These are phyloP conservation scores for Schoenoplectus triqueter DNA, from an alignment of 202 grass and related monocot species.

Conservation along the genomic window DNA sequence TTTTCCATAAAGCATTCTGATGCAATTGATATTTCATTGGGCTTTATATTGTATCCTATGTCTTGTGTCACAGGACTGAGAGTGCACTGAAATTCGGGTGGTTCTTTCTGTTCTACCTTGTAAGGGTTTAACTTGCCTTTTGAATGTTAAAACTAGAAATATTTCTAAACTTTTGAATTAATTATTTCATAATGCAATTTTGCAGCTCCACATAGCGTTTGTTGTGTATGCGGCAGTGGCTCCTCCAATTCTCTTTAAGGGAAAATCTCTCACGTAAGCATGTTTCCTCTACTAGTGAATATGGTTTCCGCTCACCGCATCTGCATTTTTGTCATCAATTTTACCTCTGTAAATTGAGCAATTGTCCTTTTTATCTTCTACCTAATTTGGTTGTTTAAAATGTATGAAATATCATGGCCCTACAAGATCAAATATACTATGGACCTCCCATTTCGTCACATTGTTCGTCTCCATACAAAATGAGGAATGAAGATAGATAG, in stretches of 20 bases:
- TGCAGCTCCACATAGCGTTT: conserved; percentile 92
- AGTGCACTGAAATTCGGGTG: conserved; percentile 90
- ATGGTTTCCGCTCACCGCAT: background rate
- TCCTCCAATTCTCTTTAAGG: conserved; percentile 92
- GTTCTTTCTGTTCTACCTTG: conserved; percentile 96
- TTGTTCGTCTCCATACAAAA: background rate
- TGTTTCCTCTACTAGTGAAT: conserved; percentile 18
- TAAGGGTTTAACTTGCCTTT: conserved; percentile 42
- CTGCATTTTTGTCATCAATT: background rate
- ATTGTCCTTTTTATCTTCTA: background rate
- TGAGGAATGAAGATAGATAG: background rate
- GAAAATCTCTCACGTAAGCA: conserved; percentile 98
- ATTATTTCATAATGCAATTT: conserved; percentile 35
- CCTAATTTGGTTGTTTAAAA: background rate
- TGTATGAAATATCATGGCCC: background rate
- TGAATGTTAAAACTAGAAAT: conserved; percentile 34
- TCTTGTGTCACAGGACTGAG: conserved; percentile 82
- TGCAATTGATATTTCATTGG: conserved; percentile 1
- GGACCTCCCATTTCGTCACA: background rate
- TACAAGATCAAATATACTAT: background rate
- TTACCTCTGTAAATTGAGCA: background rate
- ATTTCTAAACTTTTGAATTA: conserved; percentile 21
- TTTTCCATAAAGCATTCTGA: background rate
- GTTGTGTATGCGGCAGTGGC: conserved; percentile 85
- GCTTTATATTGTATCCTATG: conserved; percentile 40